Evolutionary conservation across 257 asterid genomes (phyloP).

Genomic region (Jacaranda copaia): DNA sequence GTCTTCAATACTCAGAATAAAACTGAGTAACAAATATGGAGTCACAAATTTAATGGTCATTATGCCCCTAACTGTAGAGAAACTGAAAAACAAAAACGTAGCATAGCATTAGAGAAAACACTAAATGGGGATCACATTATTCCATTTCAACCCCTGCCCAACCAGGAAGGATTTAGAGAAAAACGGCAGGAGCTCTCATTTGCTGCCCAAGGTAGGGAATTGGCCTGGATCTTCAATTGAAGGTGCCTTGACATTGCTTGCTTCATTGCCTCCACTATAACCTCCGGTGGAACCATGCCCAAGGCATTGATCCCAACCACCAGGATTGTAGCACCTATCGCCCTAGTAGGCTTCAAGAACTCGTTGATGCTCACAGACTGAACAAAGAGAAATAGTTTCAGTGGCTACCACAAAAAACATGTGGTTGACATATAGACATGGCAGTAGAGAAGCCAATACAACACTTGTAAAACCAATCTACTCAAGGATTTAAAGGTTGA

Average conservation of each 20-base stretch:
- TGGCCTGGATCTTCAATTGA: conserved; percentile 74
- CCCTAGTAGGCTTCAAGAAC: conserved; percentile 94
- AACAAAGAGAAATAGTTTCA: background rate
- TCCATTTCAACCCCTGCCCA: conserved; percentile 45
- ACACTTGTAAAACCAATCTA: background rate
- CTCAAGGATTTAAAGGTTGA: background rate
- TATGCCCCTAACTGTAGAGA: conserved; percentile 22
- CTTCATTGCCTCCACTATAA: conserved; percentile 51
- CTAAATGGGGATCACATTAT: conserved; percentile 46
- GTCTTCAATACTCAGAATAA: conserved; percentile 30
- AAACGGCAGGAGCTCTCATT: conserved; percentile 50
- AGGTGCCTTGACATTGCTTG: conserved; percentile 58
- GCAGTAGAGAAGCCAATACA: background rate
- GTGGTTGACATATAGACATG: background rate
- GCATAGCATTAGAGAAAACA: conserved; percentile 19
- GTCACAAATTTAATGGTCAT: conserved; percentile 1
- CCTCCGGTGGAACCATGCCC: conserved; percentile 67
- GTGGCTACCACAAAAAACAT: background rate
- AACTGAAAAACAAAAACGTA: conserved; percentile 13
- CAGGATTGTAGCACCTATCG: conserved; percentile 48
- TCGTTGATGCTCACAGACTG: conserved; percentile 93
- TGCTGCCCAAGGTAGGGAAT: conserved; percentile 83
- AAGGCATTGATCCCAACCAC: conserved; percentile 79
- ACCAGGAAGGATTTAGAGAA: conserved; percentile 3
- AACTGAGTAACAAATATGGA: conserved; percentile 37